phyloP scores from a whole-genome alignment of 495 filamentous ascomycete genomes.

The Xylaria telfairii region DNA sequence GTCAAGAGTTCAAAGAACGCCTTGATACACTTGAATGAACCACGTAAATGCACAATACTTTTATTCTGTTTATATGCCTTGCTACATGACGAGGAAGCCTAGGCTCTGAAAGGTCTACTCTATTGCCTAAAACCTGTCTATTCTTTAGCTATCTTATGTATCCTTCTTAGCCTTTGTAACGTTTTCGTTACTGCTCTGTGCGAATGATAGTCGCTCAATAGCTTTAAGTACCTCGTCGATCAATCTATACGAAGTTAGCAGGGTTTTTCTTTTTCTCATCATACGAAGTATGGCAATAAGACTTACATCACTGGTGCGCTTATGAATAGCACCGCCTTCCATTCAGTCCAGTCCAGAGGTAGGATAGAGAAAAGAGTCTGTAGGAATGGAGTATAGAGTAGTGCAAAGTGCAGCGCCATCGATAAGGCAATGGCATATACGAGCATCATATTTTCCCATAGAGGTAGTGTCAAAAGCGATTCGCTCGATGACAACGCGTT shows the following conservation, averaged over 20 bases:
- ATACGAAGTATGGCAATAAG: not conserved
- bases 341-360: constrained; percentile 87
- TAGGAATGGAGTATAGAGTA: constrained; percentile 91
- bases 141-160: constrained; percentile 26
- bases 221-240: constrained; percentile 92
- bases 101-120: constrained; percentile 32
- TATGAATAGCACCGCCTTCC: constrained; percentile 89
- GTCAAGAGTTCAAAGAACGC: constrained; percentile 22
- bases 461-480: constrained; percentile 87
- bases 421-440: constrained; percentile 92
- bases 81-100: constrained; percentile 1
- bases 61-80: constrained; percentile 26
- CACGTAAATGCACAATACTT: constrained; percentile 23
- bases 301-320: constrained; percentile 94
- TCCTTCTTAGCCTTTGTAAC: constrained; percentile 52
- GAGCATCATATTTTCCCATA: constrained; percentile 97
- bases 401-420: constrained; percentile 94
- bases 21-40: not conserved
- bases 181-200: constrained; percentile 43
- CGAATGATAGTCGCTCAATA: constrained; percentile 69
- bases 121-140: constrained; percentile 33
- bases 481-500: constrained; percentile 96
- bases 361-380: constrained; percentile 90
- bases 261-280: constrained; percentile 12
- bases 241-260: constrained; percentile 63